Percentiles rank a stretch among this genome's conserved stretches.
Evolutionary conservation across 2,329 filamentous ascomycete species (phyloP).

Genomic region (Metarhizium rileyi): DNA sequence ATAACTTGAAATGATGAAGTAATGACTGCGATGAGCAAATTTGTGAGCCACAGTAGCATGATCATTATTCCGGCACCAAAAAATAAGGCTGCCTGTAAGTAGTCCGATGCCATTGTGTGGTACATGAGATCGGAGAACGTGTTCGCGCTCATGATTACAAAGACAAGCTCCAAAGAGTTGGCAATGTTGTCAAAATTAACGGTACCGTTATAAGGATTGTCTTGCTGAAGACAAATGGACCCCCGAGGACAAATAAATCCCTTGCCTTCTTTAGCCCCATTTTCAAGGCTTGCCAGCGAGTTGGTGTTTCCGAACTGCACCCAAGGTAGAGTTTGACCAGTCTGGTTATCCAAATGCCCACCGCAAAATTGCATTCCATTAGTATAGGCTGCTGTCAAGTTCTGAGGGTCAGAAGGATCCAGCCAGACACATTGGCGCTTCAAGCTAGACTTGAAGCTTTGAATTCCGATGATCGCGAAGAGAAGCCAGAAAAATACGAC

Average conservation of each 20-base stretch:
- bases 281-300: slow-evolving; percentile 35
- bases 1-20: slow-evolving; percentile 98
- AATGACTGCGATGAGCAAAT: slow-evolving; percentile 90
- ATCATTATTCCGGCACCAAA: slow-evolving; percentile 71
- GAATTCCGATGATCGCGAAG: slow-evolving; percentile 93
- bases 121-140: slow-evolving; percentile 95
- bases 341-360: slow-evolving; percentile 59
- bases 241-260: slow-evolving; percentile 80
- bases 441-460: slow-evolving; percentile 85
- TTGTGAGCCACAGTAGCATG: slow-evolving; percentile 92
- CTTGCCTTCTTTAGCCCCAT: slow-evolving; percentile 52
- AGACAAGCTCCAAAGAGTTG: slow-evolving; percentile 86
- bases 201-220: slow-evolving; percentile 74
- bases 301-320: slow-evolving; percentile 31
- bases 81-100: slow-evolving; percentile 73
- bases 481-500: slow-evolving; percentile 96
- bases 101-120: slow-evolving; percentile 84
- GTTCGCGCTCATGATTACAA: slow-evolving; percentile 97
- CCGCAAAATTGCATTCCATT: slow-evolving; percentile 74
- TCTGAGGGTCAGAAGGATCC: slow-evolving; percentile 50
- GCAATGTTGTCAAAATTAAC: slow-evolving; percentile 93
- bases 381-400: slow-evolving; percentile 45
- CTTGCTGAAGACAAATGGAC: slow-evolving; percentile 71
- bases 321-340: slow-evolving; percentile 56
- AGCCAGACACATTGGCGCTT: slow-evolving; percentile 71